Conservation (phyloP, 164 flowering plant genomes). For the Magnolia kwangsiensis region DNA sequence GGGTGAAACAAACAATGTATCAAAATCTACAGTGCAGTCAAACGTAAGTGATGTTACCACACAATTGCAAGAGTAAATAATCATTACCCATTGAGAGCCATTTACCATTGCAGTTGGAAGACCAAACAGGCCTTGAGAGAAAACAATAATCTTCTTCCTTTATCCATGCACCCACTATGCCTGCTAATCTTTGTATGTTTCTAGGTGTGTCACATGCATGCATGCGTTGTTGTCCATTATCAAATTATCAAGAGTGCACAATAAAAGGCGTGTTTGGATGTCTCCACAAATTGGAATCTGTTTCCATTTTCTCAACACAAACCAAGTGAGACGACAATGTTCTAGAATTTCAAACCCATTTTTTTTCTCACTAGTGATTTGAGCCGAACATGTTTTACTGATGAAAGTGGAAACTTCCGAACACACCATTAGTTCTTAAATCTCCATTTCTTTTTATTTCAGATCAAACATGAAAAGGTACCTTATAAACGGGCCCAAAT, state of each 20-base stretch:
- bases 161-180: background rate
- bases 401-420: background rate
- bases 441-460: background rate
- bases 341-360: background rate
- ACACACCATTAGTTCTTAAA: background rate
- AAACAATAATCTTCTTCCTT: background rate
- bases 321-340: background rate
- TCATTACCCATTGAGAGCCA: no score
- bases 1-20: no score
- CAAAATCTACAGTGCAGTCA: no score
- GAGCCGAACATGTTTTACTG: background rate
- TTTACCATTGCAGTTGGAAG: no score
- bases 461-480: slow-evolving; percentile 2
- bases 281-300: background rate
- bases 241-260: background rate
- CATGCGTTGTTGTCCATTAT: background rate
- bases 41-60: no score
- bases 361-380: background rate
- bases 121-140: no score
- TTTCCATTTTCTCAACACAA: background rate
- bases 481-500: slow-evolving; percentile 88
- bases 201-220: background rate
- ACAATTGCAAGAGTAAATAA: no score
- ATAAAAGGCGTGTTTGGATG: background rate
- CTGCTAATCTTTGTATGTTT: background rate